These are phyloP conservation scores for Pichia sp. DNA, from an alignment of 1,139 yeast species.

Conservation along the genomic window DNA sequence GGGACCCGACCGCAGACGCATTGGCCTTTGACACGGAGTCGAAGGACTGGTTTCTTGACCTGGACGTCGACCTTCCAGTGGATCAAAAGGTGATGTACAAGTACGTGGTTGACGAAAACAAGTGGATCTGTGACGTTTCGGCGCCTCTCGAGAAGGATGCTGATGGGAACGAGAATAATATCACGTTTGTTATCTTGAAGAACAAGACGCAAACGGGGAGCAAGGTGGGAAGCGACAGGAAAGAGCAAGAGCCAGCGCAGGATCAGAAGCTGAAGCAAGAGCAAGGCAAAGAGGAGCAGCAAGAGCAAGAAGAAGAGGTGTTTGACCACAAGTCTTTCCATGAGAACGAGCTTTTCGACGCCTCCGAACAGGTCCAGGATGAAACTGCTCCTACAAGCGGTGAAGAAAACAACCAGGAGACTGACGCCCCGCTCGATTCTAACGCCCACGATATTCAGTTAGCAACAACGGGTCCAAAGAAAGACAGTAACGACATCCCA, in stretches of 20 bases:
- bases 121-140: constrained; percentile 25
- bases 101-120: constrained; percentile 23
- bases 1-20: constrained; percentile 14
- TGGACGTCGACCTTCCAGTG: constrained; percentile 7
- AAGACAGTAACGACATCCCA: neutral
- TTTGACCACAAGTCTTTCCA: constrained; percentile 9
- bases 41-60: constrained; percentile 13
- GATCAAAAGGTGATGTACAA: constrained; percentile 25
- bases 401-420: constrained; percentile 5
- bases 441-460: neutral
- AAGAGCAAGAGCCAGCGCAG: neutral
- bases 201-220: neutral
- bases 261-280: neutral
- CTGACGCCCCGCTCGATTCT: neutral
- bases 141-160: constrained; percentile 23
- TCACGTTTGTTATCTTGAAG: constrained; percentile 11
- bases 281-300: neutral
- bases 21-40: constrained; percentile 7
- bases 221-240: neutral
- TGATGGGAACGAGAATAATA: constrained; percentile 25
- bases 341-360: constrained; percentile 12
- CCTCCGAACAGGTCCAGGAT: neutral
- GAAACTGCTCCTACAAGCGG: constrained; percentile 12
- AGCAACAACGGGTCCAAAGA: neutral
- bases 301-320: neutral